phyloP scores from a whole-genome alignment of 2,329 filamentous ascomycete species.

The Talaromyces sp. region DNA sequence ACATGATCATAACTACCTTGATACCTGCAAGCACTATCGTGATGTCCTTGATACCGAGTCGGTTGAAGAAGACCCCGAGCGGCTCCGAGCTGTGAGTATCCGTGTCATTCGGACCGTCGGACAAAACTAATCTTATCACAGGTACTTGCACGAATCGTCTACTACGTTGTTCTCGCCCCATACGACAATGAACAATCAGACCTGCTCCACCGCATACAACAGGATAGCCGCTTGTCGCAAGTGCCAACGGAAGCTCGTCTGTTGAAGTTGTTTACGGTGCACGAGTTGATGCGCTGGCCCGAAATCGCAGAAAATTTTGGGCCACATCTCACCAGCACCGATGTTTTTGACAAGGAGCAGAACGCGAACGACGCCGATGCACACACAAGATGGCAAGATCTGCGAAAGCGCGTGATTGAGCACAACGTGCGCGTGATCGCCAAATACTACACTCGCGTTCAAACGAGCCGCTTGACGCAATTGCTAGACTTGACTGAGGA shows the following conservation, averaged over 20 bases:
- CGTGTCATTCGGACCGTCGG: neutral
- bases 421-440: constrained; percentile 97
- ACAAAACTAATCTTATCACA: constrained; percentile 34
- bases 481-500: constrained; percentile 89
- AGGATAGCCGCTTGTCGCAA: constrained; percentile 74
- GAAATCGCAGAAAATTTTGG: constrained; percentile 86
- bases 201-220: constrained; percentile 85
- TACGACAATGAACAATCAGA: constrained; percentile 99
- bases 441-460: constrained; percentile 98
- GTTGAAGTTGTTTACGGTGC: constrained; percentile 89
- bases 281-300: constrained; percentile 98
- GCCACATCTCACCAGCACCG: constrained; percentile 78
- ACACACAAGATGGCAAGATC: constrained; percentile 81
- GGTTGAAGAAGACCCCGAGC: constrained; percentile 81
- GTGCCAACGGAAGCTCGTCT: constrained; percentile 78
- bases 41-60: constrained; percentile 95
- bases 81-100: constrained; percentile 72
- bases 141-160: constrained; percentile 92
- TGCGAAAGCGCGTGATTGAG: constrained; percentile 97
- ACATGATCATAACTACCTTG: constrained; percentile 95
- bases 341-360: constrained; percentile 73
- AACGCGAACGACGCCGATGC: constrained; percentile 73
- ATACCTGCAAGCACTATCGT: constrained; percentile 96
- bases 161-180: constrained; percentile 92
- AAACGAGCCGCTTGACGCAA: constrained; percentile 83